phyloP scores from a whole-genome alignment of 192 early-diverging fungal genomes.

The Podila clonocystis region DNA sequence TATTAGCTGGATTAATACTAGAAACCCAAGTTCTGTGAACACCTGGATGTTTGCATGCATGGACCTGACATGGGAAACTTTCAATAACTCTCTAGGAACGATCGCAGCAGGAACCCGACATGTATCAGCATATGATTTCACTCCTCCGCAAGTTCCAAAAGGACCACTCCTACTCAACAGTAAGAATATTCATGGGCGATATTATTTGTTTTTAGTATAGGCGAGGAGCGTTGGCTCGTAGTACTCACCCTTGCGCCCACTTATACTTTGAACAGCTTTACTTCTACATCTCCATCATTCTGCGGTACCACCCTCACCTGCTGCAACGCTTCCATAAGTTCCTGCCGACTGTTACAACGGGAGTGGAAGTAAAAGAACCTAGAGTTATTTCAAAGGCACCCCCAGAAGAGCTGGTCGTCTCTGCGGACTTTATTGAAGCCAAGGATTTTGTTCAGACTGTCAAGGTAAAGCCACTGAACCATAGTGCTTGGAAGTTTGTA shows the following conservation, averaged over 20 bases:
- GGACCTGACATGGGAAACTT: background rate
- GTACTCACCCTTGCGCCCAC: background rate
- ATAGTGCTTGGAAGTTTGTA: background rate
- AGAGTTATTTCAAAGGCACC: slow-evolving; percentile 46
- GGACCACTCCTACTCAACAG: slow-evolving; percentile 38
- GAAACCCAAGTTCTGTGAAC: background rate
- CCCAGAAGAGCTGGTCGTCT: slow-evolving; percentile 47
- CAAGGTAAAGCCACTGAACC: slow-evolving; percentile 7
- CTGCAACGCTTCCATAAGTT: slow-evolving; percentile 45
- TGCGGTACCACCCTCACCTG: slow-evolving; percentile 45
- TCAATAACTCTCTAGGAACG: slow-evolving; percentile 13
- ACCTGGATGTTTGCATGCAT: background rate
- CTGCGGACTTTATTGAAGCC: slow-evolving; percentile 49
- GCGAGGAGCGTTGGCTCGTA: background rate
- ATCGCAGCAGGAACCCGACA: slow-evolving; percentile 41
- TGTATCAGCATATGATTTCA: slow-evolving; percentile 50
- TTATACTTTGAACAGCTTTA: slow-evolving; percentile 16
- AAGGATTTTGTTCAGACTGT: slow-evolving; percentile 52
- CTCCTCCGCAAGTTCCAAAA: slow-evolving; percentile 49
- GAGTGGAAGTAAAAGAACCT: slow-evolving; percentile 30
- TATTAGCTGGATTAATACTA: background rate
- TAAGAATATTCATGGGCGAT: background rate
- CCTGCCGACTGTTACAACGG: slow-evolving; percentile 22
- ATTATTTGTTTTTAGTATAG: background rate
- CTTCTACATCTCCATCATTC: slow-evolving; percentile 44